A percentile compares a stretch with the other conserved stretches of the same genome.
phyloP scores from a whole-genome alignment of 2,329 filamentous ascomycete species.

The Neocatenulostroma microsporum region DNA sequence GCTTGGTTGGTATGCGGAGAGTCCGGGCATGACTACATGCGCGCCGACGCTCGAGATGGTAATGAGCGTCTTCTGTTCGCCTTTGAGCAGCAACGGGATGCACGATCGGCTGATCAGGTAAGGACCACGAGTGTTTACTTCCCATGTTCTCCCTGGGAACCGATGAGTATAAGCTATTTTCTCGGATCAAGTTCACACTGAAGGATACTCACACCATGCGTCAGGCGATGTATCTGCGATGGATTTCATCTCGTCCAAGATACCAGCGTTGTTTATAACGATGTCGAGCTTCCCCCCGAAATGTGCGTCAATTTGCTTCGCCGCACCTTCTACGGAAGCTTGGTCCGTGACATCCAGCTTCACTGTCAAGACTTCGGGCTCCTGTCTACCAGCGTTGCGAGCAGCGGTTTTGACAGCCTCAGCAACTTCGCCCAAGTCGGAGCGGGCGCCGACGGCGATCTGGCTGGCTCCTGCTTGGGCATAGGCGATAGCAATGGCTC shows the following conservation, averaged over 20 bases:
- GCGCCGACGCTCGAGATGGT: constrained; percentile 36
- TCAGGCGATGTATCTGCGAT: constrained; percentile 20
- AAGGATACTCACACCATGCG: constrained; percentile 47
- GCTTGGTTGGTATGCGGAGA: constrained; percentile 40
- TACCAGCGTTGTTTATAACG: constrained; percentile 43
- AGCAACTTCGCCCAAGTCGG: constrained; percentile 33
- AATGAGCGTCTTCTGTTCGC: constrained; percentile 35
- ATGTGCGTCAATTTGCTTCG: constrained; percentile 21
- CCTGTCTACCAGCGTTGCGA: constrained; percentile 26
- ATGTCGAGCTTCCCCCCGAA: constrained; percentile 38
- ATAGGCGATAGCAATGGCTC: constrained; percentile 48
- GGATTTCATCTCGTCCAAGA: constrained; percentile 14
- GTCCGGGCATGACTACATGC: constrained; percentile 25
- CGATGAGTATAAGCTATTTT: neutral
- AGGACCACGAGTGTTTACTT: constrained; percentile 44
- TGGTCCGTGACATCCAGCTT: constrained; percentile 36
- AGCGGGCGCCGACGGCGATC: constrained; percentile 50
- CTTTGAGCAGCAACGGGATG: constrained; percentile 35
- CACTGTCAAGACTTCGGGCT: constrained; percentile 37
- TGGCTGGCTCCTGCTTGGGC: constrained; percentile 46
- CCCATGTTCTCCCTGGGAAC: constrained; percentile 12
- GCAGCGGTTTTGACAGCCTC: constrained; percentile 30
- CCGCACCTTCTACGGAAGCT: constrained; percentile 30
- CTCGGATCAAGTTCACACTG: neutral
- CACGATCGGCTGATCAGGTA: constrained; percentile 31